Evolutionary conservation across 495 filamentous ascomycete species (phyloP), one percentile per base, ranked within the genome.

Genomic region (Lasiosphaeris hirsuta): DNA sequence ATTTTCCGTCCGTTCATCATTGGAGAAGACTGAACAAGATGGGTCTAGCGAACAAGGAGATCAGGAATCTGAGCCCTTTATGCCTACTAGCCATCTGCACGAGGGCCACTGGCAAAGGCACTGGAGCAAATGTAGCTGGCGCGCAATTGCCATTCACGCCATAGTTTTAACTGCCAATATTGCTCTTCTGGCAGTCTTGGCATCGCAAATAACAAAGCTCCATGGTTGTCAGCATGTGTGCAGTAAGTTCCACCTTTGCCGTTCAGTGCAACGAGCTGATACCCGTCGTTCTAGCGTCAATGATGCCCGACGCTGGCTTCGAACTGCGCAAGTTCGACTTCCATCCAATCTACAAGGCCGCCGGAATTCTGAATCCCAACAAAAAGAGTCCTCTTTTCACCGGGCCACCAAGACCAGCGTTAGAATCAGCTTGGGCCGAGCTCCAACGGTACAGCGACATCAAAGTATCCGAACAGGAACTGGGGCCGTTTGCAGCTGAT

Each of bases 371-470:
- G 18, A 57, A 51, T 23, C 37, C 10, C 7, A 19, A 51, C 9
- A 43, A 51, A 9, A 15, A 54, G 10, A 42, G 5, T 5, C 23
- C 38, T 4, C 11, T 41, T n/a, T 44, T 51, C 38, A 57, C 48
- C 18, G 55, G 55, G 0, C 55, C 55, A 23, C 55, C 55, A 3
- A 51, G 55, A 17, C 46, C 55, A 35, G 55, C 13, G 18, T 34
- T 57, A 11, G 38, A 57, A 14, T 9, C 37, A 0, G 55, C 55
- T 4, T 57, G 47, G 55, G 30, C 23, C 10, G 23, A 51, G 11
- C 46, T 57, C 8, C 55, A 51, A 6, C 35, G 38, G 11, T 43
- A 50, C 49, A 43, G 40, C 23, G 30, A 58, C 23, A 38, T 58
- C n/a, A 19, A n/a, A 4, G 50, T 58, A 1, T 35, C 38, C 3